phyloP scores from a whole-genome alignment of 2,329 filamentous ascomycete genomes.

The Scortechinia acanthostroma region DNA sequence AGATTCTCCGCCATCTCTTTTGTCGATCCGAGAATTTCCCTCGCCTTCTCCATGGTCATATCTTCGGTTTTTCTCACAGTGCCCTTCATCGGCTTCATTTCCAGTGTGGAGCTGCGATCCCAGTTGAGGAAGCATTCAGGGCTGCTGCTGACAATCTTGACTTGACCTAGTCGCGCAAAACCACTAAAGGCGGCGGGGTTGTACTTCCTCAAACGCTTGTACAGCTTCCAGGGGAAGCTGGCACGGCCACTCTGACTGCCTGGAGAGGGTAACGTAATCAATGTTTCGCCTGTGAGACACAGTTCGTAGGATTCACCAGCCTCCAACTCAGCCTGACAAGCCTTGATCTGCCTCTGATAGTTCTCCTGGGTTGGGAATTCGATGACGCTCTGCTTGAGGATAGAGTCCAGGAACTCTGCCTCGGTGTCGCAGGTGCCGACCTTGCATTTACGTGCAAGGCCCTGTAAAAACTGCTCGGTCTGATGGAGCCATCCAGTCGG shows the following conservation, averaged over 20 bases:
- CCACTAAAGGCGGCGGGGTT: not conserved
- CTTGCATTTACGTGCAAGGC: no score
- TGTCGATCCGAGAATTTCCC: constrained; percentile 65
- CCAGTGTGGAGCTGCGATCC: not conserved
- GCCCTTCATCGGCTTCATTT: constrained; percentile 2
- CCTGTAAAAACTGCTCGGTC: not conserved
- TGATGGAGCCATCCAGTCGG: not conserved
- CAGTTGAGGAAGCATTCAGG: constrained; percentile 3
- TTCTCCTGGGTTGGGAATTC: not conserved
- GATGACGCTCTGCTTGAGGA: not conserved
- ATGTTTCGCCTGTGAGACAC: not conserved
- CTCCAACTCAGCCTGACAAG: not conserved
- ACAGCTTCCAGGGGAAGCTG: not conserved
- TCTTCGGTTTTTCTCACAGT: constrained; percentile 27
- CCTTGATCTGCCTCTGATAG: not conserved
- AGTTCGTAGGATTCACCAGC: constrained; percentile 1
- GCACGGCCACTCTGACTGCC: not conserved
- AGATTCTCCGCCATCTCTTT: constrained; percentile 95
- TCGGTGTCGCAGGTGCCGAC: not conserved
- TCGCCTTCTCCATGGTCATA: constrained; percentile 66
- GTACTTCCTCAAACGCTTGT: constrained; percentile 1
- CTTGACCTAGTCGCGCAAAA: not conserved
- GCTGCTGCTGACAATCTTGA: constrained; percentile 2
- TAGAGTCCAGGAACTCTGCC: not conserved
- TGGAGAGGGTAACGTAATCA: not conserved